A percentile compares a stretch with the other conserved stretches of the same genome.
Conservation (phyloP, 306 rosid genomes). For the Prinsepia uniflora region DNA sequence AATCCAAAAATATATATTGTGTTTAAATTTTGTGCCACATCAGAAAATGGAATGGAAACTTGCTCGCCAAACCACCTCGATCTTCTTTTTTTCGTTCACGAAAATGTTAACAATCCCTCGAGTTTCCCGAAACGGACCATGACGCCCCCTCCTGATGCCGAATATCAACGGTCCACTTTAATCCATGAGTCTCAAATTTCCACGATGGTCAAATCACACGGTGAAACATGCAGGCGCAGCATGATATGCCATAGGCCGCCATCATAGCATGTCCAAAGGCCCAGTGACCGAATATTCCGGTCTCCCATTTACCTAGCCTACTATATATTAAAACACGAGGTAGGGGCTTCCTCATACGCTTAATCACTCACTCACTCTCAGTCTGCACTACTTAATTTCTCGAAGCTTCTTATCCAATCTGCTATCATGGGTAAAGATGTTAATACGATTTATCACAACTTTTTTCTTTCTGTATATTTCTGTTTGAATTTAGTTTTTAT, state of each 20-base stretch:
- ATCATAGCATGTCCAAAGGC: background rate
- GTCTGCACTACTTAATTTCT: background rate
- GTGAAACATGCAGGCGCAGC: background rate
- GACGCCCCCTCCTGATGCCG: background rate
- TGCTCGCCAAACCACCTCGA: background rate
- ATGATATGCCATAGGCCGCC: background rate
- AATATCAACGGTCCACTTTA: slow-evolving; percentile 1
- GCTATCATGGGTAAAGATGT: slow-evolving; percentile 16
- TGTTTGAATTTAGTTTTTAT: background rate
- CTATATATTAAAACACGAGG: background rate
- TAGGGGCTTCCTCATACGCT: too few species aligned
- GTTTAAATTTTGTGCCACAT: too few species aligned
- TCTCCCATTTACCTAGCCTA: background rate
- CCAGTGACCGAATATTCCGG: slow-evolving; percentile 23
- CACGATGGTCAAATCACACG: background rate
- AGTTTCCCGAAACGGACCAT: background rate
- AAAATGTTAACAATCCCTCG: background rate
- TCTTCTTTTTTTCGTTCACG: background rate
- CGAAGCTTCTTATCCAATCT: background rate
- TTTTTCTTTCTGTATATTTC: background rate
- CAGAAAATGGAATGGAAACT: background rate
- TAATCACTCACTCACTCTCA: background rate
- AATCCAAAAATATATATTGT: too few species aligned
- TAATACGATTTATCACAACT: background rate
- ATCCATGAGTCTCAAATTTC: too few species aligned